phyloP scores from a whole-genome alignment of 2,329 filamentous ascomycete genomes.

The Cladophialophora chaetospira region DNA sequence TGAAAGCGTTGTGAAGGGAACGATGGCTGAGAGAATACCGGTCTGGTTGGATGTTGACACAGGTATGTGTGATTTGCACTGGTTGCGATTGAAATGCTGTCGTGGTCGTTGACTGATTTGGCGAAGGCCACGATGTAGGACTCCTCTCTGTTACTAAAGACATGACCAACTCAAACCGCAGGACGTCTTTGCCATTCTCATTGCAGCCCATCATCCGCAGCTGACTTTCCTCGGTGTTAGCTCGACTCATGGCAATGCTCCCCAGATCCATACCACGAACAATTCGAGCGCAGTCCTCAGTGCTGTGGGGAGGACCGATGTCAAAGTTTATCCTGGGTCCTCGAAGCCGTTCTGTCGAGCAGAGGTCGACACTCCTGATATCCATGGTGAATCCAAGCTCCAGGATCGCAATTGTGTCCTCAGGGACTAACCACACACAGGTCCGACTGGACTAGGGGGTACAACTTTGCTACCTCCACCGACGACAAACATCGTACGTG shows the following conservation, averaged over 20 bases:
- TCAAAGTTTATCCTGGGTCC: conserved; percentile 76
- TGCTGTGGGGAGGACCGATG: conserved; percentile 71
- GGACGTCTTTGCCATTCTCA: conserved; percentile 87
- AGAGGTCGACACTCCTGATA: conserved; percentile 75
- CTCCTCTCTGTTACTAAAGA: background rate
- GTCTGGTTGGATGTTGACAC: conserved; percentile 69
- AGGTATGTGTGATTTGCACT: conserved; percentile 43
- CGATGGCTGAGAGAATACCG: conserved; percentile 40
- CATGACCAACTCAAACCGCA: conserved; percentile 47
- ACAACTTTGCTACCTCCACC: conserved; percentile 75
- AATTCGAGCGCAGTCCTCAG: conserved; percentile 84
- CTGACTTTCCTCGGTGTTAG: conserved; percentile 81
- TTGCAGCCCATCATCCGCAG: conserved; percentile 77
- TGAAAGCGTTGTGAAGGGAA: conserved; percentile 2
- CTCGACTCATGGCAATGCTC: conserved; percentile 89
- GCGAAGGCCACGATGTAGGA: conserved; percentile 48
- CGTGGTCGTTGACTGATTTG: background rate
- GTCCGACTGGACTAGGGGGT: conserved; percentile 81
- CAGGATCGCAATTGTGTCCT: background rate
- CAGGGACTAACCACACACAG: conserved; percentile 36
- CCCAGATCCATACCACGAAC: conserved; percentile 77
- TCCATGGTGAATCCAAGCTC: conserved; percentile 66
- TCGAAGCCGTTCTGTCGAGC: conserved; percentile 71
- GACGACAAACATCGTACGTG: conserved; percentile 61
- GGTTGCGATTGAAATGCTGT: background rate